Base-by-base conservation (phyloP, 768 basidiomycete species). In the Auricularia sp. region DNA sequence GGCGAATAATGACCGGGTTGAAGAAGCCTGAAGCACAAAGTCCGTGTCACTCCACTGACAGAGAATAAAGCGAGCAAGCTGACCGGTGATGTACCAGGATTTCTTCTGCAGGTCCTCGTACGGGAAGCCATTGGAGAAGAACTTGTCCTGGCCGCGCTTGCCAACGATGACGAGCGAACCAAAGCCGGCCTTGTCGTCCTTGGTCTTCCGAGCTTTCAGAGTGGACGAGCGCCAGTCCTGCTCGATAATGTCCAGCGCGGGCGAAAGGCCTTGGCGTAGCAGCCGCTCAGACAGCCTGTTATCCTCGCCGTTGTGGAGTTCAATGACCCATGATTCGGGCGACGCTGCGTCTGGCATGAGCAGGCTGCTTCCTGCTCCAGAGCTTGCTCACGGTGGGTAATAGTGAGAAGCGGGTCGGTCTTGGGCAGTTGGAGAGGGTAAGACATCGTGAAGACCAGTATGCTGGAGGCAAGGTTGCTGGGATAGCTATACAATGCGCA, bases 251-350 rank as follows among this genome's bases (percentile, higher is more conserved):
- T 66, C 65, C 8, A 69, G 67, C n/a, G 67, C 67, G 2, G 68
- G 66, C 21, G 54, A 2, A 59, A 69, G 62, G 3, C 62, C 68
- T 10, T 67, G 36, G 18, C 44, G 39, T 29, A 67, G 62, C 44
- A 69, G 35, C 7, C 63, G 56, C 4, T 56, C 23, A 6, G 65
- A 62, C 3, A 69, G 63, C n/a, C 68, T 47, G 61, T 59, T 67
- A 35, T 69, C 68, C 16, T 21, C 64, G 36, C 68, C 68, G 60
- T 69, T 69, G 63, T 67, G 68, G 36, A 69, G 43, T 54, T 69
- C 68, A 8, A 69, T 21, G 12, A 64, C 47, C 67, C 67, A 69
- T 21, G 64, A n/a, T 34, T 59, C 21, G 12, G 62, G 53, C 21
- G n/a, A 42, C 33, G 65, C 65, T 63, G 39, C 53, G 18, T 7